These are phyloP conservation scores for Spongispora temasekensis DNA, from an alignment of 1,284 basidiomycete genomes.

Conservation along the genomic window DNA sequence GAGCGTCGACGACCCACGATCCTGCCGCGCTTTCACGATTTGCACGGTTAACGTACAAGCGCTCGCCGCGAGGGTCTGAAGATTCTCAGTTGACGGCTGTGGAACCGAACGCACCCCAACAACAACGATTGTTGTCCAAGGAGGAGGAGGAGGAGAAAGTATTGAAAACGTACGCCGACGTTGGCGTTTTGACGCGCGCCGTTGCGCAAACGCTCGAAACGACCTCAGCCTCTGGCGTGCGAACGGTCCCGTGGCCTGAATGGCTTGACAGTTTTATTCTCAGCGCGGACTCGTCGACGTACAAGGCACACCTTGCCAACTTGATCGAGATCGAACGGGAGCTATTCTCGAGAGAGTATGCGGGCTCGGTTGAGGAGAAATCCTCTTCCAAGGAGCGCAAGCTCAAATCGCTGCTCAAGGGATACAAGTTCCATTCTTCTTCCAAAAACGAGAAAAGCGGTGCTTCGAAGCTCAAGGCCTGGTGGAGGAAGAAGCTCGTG, in stretches of 20 bases:
- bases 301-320: conserved; percentile 38
- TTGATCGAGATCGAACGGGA: conserved; percentile 42
- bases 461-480: conserved; percentile 55
- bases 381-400: conserved; percentile 35
- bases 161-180: conserved; percentile 23
- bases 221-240: conserved; percentile 25
- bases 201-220: conserved; percentile 22
- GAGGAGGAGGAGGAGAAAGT: conserved; percentile 17
- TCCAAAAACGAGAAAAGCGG: conserved; percentile 38
- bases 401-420: conserved; percentile 40
- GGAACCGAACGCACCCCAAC: conserved; percentile 18
- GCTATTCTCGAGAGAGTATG: conserved; percentile 30
- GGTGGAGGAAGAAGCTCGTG: conserved; percentile 61
- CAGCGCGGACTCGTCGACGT: conserved; percentile 38
- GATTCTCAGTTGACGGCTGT: conserved; percentile 57
- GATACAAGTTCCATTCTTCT: conserved; percentile 41
- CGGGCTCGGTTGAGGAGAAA: conserved; percentile 32
- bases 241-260: conserved; percentile 40
- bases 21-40: conserved; percentile 35
- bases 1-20: conserved; percentile 27
- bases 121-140: too few species aligned
- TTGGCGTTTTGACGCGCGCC: conserved; percentile 25
- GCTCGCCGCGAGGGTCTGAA: conserved; percentile 47
- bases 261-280: conserved; percentile 40
- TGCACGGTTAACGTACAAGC: conserved; percentile 32